phyloP scores from a whole-genome alignment of 164 flowering plant species.

The Magnolia officinalis region DNA sequence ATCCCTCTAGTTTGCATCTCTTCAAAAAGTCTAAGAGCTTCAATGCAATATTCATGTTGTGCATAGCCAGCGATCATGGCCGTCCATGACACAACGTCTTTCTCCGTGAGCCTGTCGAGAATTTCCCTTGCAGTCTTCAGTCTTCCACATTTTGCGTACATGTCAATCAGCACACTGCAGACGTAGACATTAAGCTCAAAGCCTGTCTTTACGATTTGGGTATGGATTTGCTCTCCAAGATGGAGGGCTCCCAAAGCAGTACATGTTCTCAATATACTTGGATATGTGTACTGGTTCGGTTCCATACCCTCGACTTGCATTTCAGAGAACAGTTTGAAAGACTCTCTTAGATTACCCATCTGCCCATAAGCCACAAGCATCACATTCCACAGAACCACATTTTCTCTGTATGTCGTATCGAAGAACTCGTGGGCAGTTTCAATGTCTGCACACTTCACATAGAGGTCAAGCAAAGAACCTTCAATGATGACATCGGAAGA shows the following conservation, averaged over 20 bases:
- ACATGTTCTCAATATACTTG: slow-evolving; percentile 33
- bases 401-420: slow-evolving; percentile 17
- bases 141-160: slow-evolving; percentile 32
- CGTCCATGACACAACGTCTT: slow-evolving; percentile 35
- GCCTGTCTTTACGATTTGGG: slow-evolving; percentile 24
- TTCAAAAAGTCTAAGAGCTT: slow-evolving; percentile 22
- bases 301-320: slow-evolving; percentile 22
- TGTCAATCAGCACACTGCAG: slow-evolving; percentile 33
- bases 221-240: slow-evolving; percentile 34
- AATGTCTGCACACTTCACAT: slow-evolving; percentile 23
- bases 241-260: slow-evolving; percentile 26
- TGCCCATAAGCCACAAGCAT: slow-evolving; percentile 34
- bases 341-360: slow-evolving; percentile 19
- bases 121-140: slow-evolving; percentile 24
- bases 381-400: slow-evolving; percentile 32
- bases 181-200: slow-evolving; percentile 29
- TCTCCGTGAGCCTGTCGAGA: slow-evolving; percentile 18
- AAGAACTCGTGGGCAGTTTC: slow-evolving; percentile 23
- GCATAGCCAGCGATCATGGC: slow-evolving; percentile 32
- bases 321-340: slow-evolving; percentile 20
- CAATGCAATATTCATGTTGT: slow-evolving; percentile 18
- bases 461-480: slow-evolving; percentile 33
- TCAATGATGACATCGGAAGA: slow-evolving; percentile 25
- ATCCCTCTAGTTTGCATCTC: slow-evolving; percentile 29
- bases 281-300: slow-evolving; percentile 32